These are phyloP conservation scores for Colletotrichum graminicola DNA, from an alignment of 2,329 filamentous ascomycete species.

Conservation along the genomic window DNA sequence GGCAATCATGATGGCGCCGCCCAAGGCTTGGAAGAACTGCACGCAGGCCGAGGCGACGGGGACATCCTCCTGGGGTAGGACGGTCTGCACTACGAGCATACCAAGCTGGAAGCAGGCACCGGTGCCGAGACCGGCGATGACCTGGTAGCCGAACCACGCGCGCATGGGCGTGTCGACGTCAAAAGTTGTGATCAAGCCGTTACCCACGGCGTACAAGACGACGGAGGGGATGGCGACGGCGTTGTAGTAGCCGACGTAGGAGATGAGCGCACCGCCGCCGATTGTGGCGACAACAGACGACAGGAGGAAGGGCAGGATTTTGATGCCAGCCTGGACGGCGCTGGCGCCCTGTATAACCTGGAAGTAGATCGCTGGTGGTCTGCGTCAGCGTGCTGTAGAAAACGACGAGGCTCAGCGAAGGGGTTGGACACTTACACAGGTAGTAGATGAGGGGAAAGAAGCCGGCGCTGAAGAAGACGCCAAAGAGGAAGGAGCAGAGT, in stretches of 20 bases:
- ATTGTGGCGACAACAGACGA: conserved; percentile 63
- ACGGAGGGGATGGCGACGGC: conserved; percentile 57
- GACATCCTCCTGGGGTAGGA: conserved; percentile 60
- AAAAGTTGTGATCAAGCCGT: conserved; percentile 68
- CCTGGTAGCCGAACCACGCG: conserved; percentile 71
- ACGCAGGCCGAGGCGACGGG: conserved; percentile 65
- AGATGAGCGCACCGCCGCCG: conserved; percentile 57
- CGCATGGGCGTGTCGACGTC: conserved; percentile 58
- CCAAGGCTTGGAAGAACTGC: conserved; percentile 74
- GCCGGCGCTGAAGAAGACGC: conserved; percentile 62
- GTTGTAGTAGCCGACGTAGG: conserved; percentile 58
- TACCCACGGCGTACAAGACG: conserved; percentile 58
- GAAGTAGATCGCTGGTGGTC: conserved; percentile 60
- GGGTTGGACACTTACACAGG: conserved; percentile 54
- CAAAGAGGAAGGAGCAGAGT: conserved; percentile 55
- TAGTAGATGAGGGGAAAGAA: conserved; percentile 69
- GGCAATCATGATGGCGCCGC: conserved; percentile 74
- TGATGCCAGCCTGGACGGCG: conserved; percentile 67
- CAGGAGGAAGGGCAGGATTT: conserved; percentile 66
- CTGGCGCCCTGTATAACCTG: conserved; percentile 65
- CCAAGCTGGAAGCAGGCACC: conserved; percentile 63
- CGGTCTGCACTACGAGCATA: conserved; percentile 65
- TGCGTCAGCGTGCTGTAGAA: conserved; percentile 14
- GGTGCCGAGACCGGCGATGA: conserved; percentile 66
- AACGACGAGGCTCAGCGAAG: background rate